A percentile compares a stretch with the other conserved stretches of the same genome.
phyloP scores from a whole-genome alignment of 768 basidiomycete genomes.

The Termitomyces titanicus region DNA sequence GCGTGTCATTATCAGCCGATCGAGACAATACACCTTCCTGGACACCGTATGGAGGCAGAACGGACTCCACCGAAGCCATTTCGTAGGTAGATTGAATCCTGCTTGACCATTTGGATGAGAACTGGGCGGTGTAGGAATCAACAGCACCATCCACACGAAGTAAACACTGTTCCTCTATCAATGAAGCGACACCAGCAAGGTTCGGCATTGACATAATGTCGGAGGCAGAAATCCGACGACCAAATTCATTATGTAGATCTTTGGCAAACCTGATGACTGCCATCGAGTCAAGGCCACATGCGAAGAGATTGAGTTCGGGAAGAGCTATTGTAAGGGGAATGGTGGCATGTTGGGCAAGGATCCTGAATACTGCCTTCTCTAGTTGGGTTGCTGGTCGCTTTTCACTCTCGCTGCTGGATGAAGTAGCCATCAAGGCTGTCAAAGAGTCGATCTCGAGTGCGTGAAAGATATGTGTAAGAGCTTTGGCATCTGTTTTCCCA shows the following conservation, averaged over 20 bases:
- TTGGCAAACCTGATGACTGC: conserved; percentile 23
- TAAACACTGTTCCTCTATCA: conserved; percentile 1
- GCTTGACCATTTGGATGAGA: conserved; percentile 13
- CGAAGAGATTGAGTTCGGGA: conserved; percentile 27
- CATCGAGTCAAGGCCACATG: conserved; percentile 30
- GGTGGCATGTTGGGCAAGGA: conserved; percentile 20
- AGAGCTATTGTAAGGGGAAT: conserved; percentile 13
- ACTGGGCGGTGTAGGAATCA: conserved; percentile 5
- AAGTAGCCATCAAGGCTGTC: conserved; percentile 16
- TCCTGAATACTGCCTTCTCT: conserved; percentile 16
- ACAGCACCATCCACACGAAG: background rate
- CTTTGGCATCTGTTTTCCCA: conserved; percentile 33
- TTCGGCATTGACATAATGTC: conserved; percentile 27
- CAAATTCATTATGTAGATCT: conserved; percentile 21
- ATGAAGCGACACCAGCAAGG: conserved; percentile 21
- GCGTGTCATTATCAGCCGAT: conserved; percentile 30
- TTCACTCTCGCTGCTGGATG: background rate
- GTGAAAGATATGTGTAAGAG: conserved; percentile 27
- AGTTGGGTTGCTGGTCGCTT: conserved; percentile 15
- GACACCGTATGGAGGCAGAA: conserved; percentile 40
- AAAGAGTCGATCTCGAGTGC: conserved; percentile 22
- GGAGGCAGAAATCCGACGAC: conserved; percentile 18
- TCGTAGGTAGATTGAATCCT: conserved; percentile 14
- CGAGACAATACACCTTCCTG: conserved; percentile 45
- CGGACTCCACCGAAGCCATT: conserved; percentile 16